Conservation (phyloP, 768 basidiomycete genomes). For the Mrakia gelida region DNA sequence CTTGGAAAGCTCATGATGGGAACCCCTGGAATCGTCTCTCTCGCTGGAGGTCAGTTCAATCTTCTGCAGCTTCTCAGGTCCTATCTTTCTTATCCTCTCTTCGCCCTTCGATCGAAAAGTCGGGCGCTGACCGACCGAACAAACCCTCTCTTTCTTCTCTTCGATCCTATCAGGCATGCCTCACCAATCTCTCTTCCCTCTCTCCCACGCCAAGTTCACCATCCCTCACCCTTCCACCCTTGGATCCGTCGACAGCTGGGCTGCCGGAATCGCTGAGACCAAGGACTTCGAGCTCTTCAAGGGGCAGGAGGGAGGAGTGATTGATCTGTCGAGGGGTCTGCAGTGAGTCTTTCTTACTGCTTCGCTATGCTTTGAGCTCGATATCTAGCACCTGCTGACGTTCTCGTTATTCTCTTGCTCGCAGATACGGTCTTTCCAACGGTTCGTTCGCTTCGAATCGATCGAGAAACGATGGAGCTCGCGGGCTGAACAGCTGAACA, state of each 20-base stretch:
- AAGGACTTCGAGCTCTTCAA: constrained; percentile 14
- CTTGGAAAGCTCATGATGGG: constrained; percentile 9
- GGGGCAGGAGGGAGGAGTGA: constrained; percentile 4
- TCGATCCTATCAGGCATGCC: constrained; percentile 13
- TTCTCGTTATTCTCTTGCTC: neutral
- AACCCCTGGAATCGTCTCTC: constrained; percentile 17
- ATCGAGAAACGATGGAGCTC: neutral
- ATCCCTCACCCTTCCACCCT: constrained; percentile 34
- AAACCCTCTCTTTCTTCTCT: neutral
- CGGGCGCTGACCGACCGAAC: neutral
- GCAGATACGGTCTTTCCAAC: neutral
- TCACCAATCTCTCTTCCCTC: constrained; percentile 38
- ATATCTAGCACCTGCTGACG: too few species aligned
- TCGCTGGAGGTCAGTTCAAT: constrained; percentile 16
- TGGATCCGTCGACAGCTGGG: constrained; percentile 36
- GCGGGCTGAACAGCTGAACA: neutral
- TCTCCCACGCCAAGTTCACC: constrained; percentile 37
- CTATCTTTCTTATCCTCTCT: neutral
- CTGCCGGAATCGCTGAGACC: constrained; percentile 18
- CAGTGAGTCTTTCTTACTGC: constrained; percentile 11
- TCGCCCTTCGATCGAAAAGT: neutral
- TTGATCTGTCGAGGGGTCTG: constrained; percentile 20
- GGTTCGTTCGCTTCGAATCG: neutral
- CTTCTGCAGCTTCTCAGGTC: neutral
- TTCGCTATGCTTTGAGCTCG: too few species aligned